Conservation (phyloP, 2,329 filamentous ascomycete genomes). For the Fusarium cicatricum region DNA sequence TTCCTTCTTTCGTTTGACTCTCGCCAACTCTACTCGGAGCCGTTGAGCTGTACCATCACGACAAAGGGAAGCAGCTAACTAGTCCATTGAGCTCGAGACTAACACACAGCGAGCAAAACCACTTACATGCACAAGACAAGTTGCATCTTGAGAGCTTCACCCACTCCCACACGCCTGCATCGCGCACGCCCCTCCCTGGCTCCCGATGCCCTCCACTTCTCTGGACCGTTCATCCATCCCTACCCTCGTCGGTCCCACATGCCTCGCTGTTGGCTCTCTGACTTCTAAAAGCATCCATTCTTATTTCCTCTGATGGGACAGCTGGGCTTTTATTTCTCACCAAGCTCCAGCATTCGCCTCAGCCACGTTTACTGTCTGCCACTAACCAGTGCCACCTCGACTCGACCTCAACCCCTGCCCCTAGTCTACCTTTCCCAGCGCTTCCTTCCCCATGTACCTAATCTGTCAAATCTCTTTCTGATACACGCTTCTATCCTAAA, state of each 20-base stretch:
- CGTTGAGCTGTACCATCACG: background rate
- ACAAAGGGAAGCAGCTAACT: background rate
- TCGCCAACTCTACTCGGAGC: background rate
- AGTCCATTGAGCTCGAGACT: background rate
- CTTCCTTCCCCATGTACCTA: constrained; percentile 16
- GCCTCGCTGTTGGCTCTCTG: constrained; percentile 38
- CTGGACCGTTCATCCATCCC: constrained; percentile 27
- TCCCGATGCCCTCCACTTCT: constrained; percentile 38
- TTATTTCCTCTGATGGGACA: constrained; percentile 25
- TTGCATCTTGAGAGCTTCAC: constrained; percentile 6
- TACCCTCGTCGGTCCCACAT: constrained; percentile 32
- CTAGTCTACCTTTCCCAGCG: constrained; percentile 16
- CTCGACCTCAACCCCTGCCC: constrained; percentile 11
- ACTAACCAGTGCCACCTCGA: constrained; percentile 12
- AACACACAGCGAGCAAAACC: background rate
- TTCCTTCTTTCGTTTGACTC: background rate
- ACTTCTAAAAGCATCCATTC: constrained; percentile 21
- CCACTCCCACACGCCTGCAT: constrained; percentile 1
- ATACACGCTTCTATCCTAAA: constrained; percentile 49
- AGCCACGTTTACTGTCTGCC: constrained; percentile 34
- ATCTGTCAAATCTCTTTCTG: constrained; percentile 50
- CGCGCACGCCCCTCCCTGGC: constrained; percentile 35
- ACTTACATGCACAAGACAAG: constrained; percentile 11
- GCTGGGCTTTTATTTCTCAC: constrained; percentile 3
- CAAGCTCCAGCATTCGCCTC: background rate